A percentile compares a stretch with the other conserved stretches of the same genome.
Evolutionary conservation across 768 basidiomycete genomes (phyloP).

Genomic region (Rhodotorula kratochvilovae): DNA sequence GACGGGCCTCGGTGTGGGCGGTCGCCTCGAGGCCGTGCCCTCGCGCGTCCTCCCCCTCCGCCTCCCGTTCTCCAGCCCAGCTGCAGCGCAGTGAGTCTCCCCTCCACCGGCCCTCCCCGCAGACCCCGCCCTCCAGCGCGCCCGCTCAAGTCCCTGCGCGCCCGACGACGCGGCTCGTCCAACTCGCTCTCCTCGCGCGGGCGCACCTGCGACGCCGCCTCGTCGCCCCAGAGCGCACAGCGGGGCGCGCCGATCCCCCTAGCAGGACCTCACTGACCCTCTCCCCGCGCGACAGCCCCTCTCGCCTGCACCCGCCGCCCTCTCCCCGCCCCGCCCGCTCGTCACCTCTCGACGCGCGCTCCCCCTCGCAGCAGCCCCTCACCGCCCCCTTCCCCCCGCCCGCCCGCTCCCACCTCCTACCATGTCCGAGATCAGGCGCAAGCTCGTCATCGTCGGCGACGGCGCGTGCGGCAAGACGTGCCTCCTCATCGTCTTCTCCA

Average conservation of each 20-base stretch:
- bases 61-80: background rate
- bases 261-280: background rate
- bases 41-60: background rate
- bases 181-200: too few species aligned
- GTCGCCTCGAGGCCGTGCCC: background rate
- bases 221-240: too few species aligned
- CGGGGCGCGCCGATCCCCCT: too few species aligned
- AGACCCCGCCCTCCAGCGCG: background rate
- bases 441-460: conserved; percentile 98
- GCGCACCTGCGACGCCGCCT: too few species aligned
- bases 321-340: background rate
- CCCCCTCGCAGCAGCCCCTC: background rate
- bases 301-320: background rate
- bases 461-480: conserved; percentile 70
- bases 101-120: too few species aligned
- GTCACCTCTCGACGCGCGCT: background rate
- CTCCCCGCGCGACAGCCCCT: background rate
- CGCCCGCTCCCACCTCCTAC: background rate
- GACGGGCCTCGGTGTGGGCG: too few species aligned
- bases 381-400: background rate
- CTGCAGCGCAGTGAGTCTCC: background rate
- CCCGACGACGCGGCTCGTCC: too few species aligned
- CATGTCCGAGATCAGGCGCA: conserved; percentile 97
- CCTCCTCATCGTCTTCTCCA: conserved; percentile 91
- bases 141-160: too few species aligned